These are phyloP conservation scores for Triticum monococcum DNA, from an alignment of 176 grass and related monocot genomes.

Conservation along the genomic window DNA sequence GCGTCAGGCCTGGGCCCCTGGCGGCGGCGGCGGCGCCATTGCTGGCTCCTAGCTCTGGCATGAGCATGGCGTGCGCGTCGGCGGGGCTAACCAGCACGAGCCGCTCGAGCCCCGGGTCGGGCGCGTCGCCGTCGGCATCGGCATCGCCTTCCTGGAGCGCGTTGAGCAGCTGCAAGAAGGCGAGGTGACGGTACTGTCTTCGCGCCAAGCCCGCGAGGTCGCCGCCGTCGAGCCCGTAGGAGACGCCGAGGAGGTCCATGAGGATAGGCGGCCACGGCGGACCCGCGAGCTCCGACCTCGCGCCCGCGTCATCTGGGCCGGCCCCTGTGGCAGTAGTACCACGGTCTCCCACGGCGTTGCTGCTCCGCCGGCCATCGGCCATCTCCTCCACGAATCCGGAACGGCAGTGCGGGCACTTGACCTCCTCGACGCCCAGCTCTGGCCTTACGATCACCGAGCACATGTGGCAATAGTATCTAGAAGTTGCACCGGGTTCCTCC, in stretches of 20 bases:
- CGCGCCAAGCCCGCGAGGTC: constrained; percentile 31
- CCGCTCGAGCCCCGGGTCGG: constrained; percentile 35
- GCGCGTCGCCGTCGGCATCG: constrained; percentile 7
- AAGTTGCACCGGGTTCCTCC: constrained; percentile 33
- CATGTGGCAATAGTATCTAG: constrained; percentile 75
- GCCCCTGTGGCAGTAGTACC: background rate
- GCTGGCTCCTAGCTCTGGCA: constrained; percentile 13
- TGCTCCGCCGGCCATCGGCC: constrained; percentile 21
- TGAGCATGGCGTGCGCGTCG: constrained; percentile 40
- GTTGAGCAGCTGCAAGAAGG: constrained; percentile 52
- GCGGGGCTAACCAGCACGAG: constrained; percentile 35
- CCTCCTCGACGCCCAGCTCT: constrained; percentile 43
- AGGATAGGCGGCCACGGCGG: constrained; percentile 57
- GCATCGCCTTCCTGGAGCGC: constrained; percentile 48
- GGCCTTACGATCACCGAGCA: constrained; percentile 68
- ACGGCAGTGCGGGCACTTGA: constrained; percentile 83
- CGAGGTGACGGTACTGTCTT: constrained; percentile 49
- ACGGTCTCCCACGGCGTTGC: background rate
- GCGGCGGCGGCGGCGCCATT: background rate
- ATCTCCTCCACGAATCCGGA: constrained; percentile 86
- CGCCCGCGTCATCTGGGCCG: background rate
- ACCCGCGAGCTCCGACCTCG: constrained; percentile 16
- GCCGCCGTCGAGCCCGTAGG: constrained; percentile 32
- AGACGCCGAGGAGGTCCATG: constrained; percentile 57
- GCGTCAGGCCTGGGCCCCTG: constrained; percentile 33